These are phyloP conservation scores for Wickerhamiella bombiphila DNA, from an alignment of 805 yeast species.

Conservation along the genomic window DNA sequence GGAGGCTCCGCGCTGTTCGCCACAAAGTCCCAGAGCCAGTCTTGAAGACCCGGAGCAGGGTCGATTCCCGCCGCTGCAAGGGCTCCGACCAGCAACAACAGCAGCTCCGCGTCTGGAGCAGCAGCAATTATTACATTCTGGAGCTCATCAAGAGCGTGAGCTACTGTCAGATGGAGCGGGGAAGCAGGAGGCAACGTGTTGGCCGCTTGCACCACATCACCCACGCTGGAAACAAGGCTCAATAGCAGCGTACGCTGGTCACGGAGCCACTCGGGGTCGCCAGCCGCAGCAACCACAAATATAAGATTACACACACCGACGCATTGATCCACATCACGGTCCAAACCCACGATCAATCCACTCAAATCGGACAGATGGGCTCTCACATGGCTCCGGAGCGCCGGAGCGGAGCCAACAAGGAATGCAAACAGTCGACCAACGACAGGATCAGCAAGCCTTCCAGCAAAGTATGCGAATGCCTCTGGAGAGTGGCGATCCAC, in stretches of 20 bases:
- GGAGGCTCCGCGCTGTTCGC: constrained; percentile 28
- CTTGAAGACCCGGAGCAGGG: constrained; percentile 35
- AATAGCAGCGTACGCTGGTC: constrained; percentile 2
- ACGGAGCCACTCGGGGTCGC: constrained; percentile 5
- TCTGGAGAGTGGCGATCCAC: constrained; percentile 70
- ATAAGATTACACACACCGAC: constrained; percentile 59
- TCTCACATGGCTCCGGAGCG: constrained; percentile 43
- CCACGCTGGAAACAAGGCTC: constrained; percentile 25
- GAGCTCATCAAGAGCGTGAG: constrained; percentile 50
- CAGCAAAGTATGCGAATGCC: constrained; percentile 52
- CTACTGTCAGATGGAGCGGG: constrained; percentile 52
- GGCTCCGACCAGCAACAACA: constrained; percentile 30
- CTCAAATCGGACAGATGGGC: constrained; percentile 37
- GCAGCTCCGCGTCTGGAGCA: constrained; percentile 24
- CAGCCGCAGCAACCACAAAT: constrained; percentile 19
- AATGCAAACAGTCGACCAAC: constrained; percentile 54
- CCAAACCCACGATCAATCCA: constrained; percentile 34
- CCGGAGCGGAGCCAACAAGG: constrained; percentile 37
- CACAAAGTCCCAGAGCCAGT: constrained; percentile 41
- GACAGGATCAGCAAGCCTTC: constrained; percentile 47
- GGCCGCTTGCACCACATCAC: constrained; percentile 31
- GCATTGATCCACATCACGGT: constrained; percentile 39
- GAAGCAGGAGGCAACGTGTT: constrained; percentile 38
- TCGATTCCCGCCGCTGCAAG: constrained; percentile 31
- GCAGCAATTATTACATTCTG: constrained; percentile 34